Evolutionary conservation across 805 yeast species (phyloP).

Genomic region (Starmerella lactis-condensi): DNA sequence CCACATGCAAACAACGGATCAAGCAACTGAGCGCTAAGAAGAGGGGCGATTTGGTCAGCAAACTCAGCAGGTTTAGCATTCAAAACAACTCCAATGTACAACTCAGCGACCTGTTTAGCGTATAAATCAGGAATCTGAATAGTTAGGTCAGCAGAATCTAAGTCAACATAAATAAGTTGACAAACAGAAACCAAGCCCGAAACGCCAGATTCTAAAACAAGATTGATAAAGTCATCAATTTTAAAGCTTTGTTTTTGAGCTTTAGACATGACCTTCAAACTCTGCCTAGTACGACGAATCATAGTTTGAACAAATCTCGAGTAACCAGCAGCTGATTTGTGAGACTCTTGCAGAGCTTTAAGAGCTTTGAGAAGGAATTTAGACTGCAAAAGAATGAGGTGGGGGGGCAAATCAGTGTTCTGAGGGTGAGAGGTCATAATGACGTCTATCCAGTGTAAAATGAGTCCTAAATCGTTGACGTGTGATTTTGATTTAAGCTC

Average conservation of each 20-base stretch:
- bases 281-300: slow-evolving; percentile 1
- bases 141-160: slow-evolving; percentile 1
- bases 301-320: slow-evolving; percentile 1
- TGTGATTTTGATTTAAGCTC: background rate
- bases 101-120: slow-evolving; percentile 4
- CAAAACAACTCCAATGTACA: slow-evolving; percentile 20
- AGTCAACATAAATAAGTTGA: slow-evolving; percentile 1
- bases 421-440: background rate
- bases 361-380: background rate
- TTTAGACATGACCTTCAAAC: background rate
- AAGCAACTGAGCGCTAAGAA: slow-evolving; percentile 21
- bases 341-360: background rate
- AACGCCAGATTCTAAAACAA: background rate
- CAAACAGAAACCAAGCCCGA: background rate
- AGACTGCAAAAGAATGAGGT: slow-evolving; percentile 4
- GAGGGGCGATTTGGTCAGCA: slow-evolving; percentile 3
- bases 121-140: background rate
- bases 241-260: background rate
- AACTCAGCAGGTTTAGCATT: slow-evolving; percentile 18
- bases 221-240: background rate
- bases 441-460: slow-evolving; percentile 6
- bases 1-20: slow-evolving; percentile 26
- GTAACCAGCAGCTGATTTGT: background rate
- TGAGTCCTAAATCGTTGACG: slow-evolving; percentile 6
- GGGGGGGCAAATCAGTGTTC: background rate